These are phyloP conservation scores for Lenzites betulinus DNA, from an alignment of 768 basidiomycete genomes.

Conservation along the genomic window DNA sequence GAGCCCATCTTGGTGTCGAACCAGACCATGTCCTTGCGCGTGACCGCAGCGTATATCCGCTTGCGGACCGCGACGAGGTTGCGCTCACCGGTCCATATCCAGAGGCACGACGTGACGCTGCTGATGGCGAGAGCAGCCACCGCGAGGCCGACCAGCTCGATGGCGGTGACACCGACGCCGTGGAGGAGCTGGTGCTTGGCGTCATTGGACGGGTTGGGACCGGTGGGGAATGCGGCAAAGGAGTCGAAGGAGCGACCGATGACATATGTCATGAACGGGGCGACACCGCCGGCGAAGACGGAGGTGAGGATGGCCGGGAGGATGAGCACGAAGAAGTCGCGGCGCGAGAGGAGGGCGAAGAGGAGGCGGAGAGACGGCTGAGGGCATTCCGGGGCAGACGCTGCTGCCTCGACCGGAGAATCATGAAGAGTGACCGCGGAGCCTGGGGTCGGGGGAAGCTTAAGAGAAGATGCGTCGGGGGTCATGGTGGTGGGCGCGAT, in stretches of 20 bases:
- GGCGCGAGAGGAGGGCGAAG: slow-evolving; percentile 62
- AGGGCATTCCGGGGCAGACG: slow-evolving; percentile 28
- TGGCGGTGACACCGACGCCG: slow-evolving; percentile 58
- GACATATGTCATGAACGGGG: slow-evolving; percentile 85
- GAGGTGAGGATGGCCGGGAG: slow-evolving; percentile 67
- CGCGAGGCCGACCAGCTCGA: slow-evolving; percentile 69
- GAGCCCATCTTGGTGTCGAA: slow-evolving; percentile 80
- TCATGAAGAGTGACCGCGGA: slow-evolving; percentile 22
- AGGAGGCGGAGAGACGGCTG: slow-evolving; percentile 59
- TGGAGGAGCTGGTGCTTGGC: slow-evolving; percentile 56
- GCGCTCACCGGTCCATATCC: slow-evolving; percentile 87
- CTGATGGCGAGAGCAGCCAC: slow-evolving; percentile 68
- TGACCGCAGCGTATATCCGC: slow-evolving; percentile 68
- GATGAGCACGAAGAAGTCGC: slow-evolving; percentile 58
- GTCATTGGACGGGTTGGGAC: slow-evolving; percentile 39
- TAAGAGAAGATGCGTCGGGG: slow-evolving; percentile 23
- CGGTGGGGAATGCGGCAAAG: slow-evolving; percentile 60
- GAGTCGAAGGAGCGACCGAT: slow-evolving; percentile 77
- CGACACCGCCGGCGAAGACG: slow-evolving; percentile 65
- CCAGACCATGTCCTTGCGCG: slow-evolving; percentile 81
- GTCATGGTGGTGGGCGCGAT: slow-evolving; percentile 25
- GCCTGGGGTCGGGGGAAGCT: slow-evolving; percentile 21
- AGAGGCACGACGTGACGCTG: slow-evolving; percentile 73
- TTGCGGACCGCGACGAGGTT: slow-evolving; percentile 70
- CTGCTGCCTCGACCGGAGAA: slow-evolving; percentile 24